These are phyloP conservation scores for Teratosphaeriaceae sp. DNA, from an alignment of 2,329 filamentous ascomycete species.

Conservation along the genomic window DNA sequence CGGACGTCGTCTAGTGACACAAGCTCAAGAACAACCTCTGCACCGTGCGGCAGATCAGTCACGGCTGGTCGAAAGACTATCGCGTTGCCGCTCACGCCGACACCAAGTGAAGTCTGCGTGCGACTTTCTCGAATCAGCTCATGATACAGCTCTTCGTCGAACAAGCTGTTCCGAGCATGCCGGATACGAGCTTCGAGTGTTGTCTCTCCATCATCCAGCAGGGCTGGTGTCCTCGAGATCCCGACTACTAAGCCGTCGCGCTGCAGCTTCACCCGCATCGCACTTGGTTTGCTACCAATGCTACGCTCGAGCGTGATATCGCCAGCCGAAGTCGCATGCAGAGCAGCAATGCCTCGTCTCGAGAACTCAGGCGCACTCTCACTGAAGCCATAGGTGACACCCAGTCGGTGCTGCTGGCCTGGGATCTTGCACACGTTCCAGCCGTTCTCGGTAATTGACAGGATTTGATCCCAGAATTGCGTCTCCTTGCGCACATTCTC, in stretches of 20 bases:
- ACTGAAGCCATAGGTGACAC: conserved; percentile 82
- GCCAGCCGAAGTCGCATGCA: conserved; percentile 69
- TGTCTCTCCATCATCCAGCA: conserved; percentile 43
- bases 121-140: conserved; percentile 81
- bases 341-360: conserved; percentile 70
- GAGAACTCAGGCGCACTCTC: conserved; percentile 59
- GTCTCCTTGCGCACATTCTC: conserved; percentile 73
- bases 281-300: conserved; percentile 48
- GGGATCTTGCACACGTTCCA: conserved; percentile 82
- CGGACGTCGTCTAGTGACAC: conserved; percentile 50
- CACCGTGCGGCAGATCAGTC: conserved; percentile 34
- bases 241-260: conserved; percentile 54
- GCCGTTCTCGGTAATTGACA: conserved; percentile 72
- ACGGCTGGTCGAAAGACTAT: conserved; percentile 27
- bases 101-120: conserved; percentile 61
- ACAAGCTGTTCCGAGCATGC: conserved; percentile 70
- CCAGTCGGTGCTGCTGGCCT: conserved; percentile 62
- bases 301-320: conserved; percentile 66
- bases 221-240: conserved; percentile 34
- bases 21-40: conserved; percentile 64
- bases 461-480: conserved; percentile 81
- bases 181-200: conserved; percentile 63
- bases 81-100: conserved; percentile 51
- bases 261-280: conserved; percentile 62
- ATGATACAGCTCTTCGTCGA: conserved; percentile 82